Conservation (phyloP, 1,139 yeast genomes). For the Pichia sp. region DNA sequence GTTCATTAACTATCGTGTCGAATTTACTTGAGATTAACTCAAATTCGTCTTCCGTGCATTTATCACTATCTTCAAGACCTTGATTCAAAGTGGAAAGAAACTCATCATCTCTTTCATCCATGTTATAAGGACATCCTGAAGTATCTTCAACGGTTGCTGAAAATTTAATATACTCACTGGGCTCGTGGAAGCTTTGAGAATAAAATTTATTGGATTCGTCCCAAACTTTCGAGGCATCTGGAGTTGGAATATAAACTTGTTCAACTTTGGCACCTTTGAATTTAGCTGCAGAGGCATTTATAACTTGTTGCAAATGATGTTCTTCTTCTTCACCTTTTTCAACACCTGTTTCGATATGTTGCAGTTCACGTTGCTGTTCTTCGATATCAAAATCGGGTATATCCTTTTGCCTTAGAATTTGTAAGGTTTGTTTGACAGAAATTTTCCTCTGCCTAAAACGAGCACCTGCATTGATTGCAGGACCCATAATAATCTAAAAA, state of each 20-base stretch:
- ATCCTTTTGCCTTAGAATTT: conserved; percentile 71
- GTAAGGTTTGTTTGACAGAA: conserved; percentile 82
- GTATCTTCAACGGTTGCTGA: conserved; percentile 96
- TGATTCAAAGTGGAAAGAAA: conserved; percentile 46
- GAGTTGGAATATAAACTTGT: conserved; percentile 88
- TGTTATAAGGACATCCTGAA: conserved; percentile 74
- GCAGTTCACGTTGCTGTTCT: conserved; percentile 75
- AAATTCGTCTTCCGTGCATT: conserved; percentile 74
- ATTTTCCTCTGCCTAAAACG: conserved; percentile 88
- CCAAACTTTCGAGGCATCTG: conserved; percentile 88
- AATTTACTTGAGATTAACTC: conserved; percentile 71
- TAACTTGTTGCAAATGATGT: conserved; percentile 89
- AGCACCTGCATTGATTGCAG: conserved; percentile 43
- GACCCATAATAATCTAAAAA: conserved; percentile 19
- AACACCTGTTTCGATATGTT: conserved; percentile 94
- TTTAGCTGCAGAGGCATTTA: conserved; percentile 66
- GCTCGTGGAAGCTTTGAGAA: conserved; percentile 58
- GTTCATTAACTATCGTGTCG: conserved; percentile 66
- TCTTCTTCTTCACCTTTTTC: conserved; percentile 97
- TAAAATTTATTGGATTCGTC: conserved; percentile 68
- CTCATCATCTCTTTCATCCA: conserved; percentile 84
- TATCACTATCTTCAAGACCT: conserved; percentile 26
- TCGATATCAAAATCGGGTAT: conserved; percentile 72
- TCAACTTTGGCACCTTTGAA: conserved; percentile 45
- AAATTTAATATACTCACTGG: conserved; percentile 76